These are phyloP conservation scores for Peterozyma toletana DNA, from an alignment of 805 yeast genomes.

Conservation along the genomic window DNA sequence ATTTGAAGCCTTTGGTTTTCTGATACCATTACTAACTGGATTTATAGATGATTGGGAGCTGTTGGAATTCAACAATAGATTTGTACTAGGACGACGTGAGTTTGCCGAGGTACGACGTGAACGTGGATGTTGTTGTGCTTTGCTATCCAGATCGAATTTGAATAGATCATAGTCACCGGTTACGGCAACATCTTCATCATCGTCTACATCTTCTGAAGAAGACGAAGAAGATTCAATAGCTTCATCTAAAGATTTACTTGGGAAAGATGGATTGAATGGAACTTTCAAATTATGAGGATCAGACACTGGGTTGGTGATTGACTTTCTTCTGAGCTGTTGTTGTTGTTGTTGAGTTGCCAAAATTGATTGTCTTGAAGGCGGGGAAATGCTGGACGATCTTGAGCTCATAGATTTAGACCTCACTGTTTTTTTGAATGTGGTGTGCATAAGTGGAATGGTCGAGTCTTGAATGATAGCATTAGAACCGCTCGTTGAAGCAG, in stretches of 20 bases:
- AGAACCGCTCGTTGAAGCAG: constrained; percentile 17
- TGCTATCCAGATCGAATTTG: constrained; percentile 3
- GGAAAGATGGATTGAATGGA: constrained; percentile 30
- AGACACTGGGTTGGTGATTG: constrained; percentile 37
- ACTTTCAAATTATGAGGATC: constrained; percentile 39
- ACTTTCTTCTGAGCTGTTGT: constrained; percentile 33
- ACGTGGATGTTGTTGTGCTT: constrained; percentile 3
- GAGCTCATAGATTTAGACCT: constrained; percentile 3
- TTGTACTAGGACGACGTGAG: background rate
- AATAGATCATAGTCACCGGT: constrained; percentile 25
- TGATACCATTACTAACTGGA: constrained; percentile 18
- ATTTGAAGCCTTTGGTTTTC: constrained; percentile 26
- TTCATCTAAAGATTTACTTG: constrained; percentile 24
- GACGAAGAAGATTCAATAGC: constrained; percentile 29
- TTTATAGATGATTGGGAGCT: constrained; percentile 1
- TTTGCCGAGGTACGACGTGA: background rate
- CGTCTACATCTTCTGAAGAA: constrained; percentile 28
- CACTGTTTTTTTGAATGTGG: constrained; percentile 9
- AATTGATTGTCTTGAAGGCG: constrained; percentile 1
- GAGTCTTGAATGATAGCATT: constrained; percentile 14
- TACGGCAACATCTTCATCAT: constrained; percentile 22
- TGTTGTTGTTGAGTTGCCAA: constrained; percentile 4
- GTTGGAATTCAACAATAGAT: constrained; percentile 1
- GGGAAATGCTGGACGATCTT: background rate
- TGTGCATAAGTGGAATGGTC: too few species aligned